Conservation (phyloP, 2,329 filamentous ascomycete genomes). For the Microdochium trichocladiopsis region DNA sequence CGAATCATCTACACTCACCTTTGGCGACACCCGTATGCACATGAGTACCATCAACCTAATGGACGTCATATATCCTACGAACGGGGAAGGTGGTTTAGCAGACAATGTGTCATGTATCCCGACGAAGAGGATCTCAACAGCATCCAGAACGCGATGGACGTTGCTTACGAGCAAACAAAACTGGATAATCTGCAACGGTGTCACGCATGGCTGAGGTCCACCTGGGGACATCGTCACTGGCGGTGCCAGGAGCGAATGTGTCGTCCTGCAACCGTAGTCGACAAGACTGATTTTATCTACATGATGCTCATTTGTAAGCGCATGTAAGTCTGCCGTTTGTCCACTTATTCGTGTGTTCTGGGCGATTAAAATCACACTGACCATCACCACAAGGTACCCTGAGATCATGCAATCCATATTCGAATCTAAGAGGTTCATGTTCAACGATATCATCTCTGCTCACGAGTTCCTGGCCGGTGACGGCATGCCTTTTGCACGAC, state of each 20-base stretch:
- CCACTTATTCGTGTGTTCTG: background rate
- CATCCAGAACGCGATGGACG: slow-evolving; percentile 20
- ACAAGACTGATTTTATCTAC: slow-evolving; percentile 15
- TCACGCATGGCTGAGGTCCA: slow-evolving; percentile 17
- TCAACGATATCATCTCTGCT: slow-evolving; percentile 19
- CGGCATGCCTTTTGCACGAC: slow-evolving; percentile 11
- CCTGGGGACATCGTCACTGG: slow-evolving; percentile 24
- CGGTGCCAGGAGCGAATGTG: slow-evolving; percentile 19
- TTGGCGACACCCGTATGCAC: slow-evolving; percentile 14
- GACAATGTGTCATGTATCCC: slow-evolving; percentile 19
- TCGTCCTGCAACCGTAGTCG: slow-evolving; percentile 10
- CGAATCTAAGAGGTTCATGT: slow-evolving; percentile 19
- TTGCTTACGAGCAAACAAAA: slow-evolving; percentile 4
- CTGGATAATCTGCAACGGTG: slow-evolving; percentile 15
- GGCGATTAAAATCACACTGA: too few relatives aligned
- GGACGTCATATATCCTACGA: slow-evolving; percentile 19
- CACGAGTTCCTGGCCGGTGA: slow-evolving; percentile 17
- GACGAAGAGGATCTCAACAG: slow-evolving; percentile 15
- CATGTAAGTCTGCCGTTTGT: slow-evolving; percentile 15
- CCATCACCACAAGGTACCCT: slow-evolving; percentile 14
- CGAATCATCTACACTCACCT: slow-evolving; percentile 20
- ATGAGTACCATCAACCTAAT: slow-evolving; percentile 15
- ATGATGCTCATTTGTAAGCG: slow-evolving; percentile 21
- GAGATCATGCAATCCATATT: slow-evolving; percentile 21
- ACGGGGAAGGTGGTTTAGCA: slow-evolving; percentile 17